Evolutionary conservation across 176 grass and related monocot genomes (phyloP).

Genomic region (Paspalum notatum): DNA sequence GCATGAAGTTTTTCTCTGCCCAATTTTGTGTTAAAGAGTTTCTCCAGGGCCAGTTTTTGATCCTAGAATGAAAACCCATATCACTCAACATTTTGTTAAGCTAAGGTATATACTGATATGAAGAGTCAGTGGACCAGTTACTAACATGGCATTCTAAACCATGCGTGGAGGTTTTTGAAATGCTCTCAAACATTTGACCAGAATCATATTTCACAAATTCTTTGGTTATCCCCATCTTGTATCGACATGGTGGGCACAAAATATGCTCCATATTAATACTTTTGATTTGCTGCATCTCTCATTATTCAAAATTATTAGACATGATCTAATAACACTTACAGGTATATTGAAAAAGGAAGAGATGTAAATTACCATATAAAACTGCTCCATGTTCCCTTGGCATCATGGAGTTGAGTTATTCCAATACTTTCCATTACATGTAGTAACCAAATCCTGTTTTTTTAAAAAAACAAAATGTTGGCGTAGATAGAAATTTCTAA

Average conservation of each 20-base stretch:
- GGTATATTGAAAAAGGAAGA: background rate
- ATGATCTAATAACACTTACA: background rate
- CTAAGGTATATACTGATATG: background rate
- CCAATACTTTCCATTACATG: constrained; percentile 62
- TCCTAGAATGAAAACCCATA: constrained; percentile 36
- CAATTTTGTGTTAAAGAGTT: constrained; percentile 44
- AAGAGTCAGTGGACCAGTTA: background rate
- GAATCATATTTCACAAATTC: constrained; percentile 48
- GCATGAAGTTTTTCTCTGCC: constrained; percentile 54
- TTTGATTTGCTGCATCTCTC: constrained; percentile 51
- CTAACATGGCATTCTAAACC: constrained; percentile 48
- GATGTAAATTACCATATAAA: constrained; percentile 40
- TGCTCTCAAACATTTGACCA: constrained; percentile 22
- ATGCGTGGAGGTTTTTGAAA: constrained; percentile 13
- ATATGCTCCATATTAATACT: constrained; percentile 63
- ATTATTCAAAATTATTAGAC: background rate
- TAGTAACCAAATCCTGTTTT: constrained; percentile 50
- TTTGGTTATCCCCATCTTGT: constrained; percentile 53
- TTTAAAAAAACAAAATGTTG: background rate
- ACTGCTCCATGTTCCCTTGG: constrained; percentile 42
- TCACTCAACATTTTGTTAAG: background rate
- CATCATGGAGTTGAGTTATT: constrained; percentile 53
- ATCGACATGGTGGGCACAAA: constrained; percentile 57
- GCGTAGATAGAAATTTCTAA: background rate
- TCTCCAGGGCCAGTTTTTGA: constrained; percentile 50